Percentiles rank a stretch among this genome's conserved stretches.
phyloP scores from a whole-genome alignment of 2,329 filamentous ascomycete genomes.

The Chaetomium sp. region DNA sequence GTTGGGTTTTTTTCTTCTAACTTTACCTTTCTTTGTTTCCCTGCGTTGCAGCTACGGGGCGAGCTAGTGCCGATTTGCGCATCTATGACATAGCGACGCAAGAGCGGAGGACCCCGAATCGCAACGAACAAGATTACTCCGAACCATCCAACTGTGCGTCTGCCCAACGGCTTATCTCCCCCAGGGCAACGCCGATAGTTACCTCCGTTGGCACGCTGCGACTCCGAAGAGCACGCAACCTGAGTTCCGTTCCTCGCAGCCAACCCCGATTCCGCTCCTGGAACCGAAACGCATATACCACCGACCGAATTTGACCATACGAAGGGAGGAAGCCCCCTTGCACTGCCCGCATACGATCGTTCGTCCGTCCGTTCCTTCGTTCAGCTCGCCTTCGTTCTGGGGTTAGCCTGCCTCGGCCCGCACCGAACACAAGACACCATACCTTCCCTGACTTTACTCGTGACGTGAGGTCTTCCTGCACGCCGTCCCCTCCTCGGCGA shows the following conservation, averaged over 20 bases:
- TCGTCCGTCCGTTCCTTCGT: too few relatives aligned
- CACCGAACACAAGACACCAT: background rate
- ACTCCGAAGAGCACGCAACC: background rate
- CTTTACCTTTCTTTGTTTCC: background rate
- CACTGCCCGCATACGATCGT: too few relatives aligned
- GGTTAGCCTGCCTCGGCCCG: too few relatives aligned
- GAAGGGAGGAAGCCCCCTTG: too few relatives aligned
- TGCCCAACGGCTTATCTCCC: background rate
- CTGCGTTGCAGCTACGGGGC: background rate
- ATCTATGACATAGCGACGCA: slow-evolving; percentile 13
- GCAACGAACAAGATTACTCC: background rate
- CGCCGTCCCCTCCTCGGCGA: slow-evolving; percentile 1
- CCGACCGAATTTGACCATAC: background rate
- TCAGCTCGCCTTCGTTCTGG: too few relatives aligned
- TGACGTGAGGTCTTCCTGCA: slow-evolving; percentile 6
- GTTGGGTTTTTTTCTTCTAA: background rate
- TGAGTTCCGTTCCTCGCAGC: too few relatives aligned
- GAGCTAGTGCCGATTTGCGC: slow-evolving; percentile 1
- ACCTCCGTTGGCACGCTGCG: background rate
- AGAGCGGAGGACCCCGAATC: background rate
- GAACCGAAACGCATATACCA: too few relatives aligned
- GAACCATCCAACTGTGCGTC: background rate
- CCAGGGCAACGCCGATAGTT: background rate
- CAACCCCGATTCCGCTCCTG: too few relatives aligned
- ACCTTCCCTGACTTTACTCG: background rate